Base-by-base conservation (phyloP, 208 protist species). In the Leishmania lainsoni region DNA sequence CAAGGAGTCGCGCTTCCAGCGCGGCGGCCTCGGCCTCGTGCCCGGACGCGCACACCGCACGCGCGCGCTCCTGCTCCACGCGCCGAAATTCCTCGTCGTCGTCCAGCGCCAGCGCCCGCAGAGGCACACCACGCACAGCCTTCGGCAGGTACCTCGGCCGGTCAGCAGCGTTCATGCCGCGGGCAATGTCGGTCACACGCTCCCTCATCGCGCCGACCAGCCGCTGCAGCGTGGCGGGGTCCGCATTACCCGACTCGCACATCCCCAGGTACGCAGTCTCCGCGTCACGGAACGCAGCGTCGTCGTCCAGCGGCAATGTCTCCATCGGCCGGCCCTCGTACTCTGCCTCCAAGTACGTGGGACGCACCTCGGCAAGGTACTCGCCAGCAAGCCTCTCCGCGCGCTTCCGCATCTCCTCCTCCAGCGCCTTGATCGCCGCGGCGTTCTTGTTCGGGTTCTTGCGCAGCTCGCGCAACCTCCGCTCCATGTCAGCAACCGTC, bases 71-170 rank as follows among this genome's bases (percentile, higher is more conserved):
- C 35, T 84, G 54, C 80, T 92, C 87, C 66, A 91, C 54, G 22
- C 51, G 59, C 58, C 63, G 68, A 76, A 95, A 95, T 77, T 68
- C 78, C 20, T 80, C 78, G 74, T 96, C 89, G 17, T 79, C 74
- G 77, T 93, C 90, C 16, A 96, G 85, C 58, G 78, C 76, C 29
- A 96, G 79, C 29, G 80, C 52, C 35, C 51, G 71, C 20, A 92
- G 69, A 35, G 90, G 83, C 61, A 95, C 75, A 69, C 90, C 90
- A 20, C 86, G 83, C 22, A 89, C 85, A 22, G 81, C 75, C 32
- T 84, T 70, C 5, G 87, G 76, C 48, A 93, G 65, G 73, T 89
- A 91, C 45, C 77, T 81, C 0, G 74, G 29, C 17, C 90, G 84
- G 52, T 94, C 92, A 9, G 74, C 76, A 4, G 84, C 83, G 68